phyloP scores from a whole-genome alignment of 1,139 yeast genomes.

The Geotrichum siamense region DNA sequence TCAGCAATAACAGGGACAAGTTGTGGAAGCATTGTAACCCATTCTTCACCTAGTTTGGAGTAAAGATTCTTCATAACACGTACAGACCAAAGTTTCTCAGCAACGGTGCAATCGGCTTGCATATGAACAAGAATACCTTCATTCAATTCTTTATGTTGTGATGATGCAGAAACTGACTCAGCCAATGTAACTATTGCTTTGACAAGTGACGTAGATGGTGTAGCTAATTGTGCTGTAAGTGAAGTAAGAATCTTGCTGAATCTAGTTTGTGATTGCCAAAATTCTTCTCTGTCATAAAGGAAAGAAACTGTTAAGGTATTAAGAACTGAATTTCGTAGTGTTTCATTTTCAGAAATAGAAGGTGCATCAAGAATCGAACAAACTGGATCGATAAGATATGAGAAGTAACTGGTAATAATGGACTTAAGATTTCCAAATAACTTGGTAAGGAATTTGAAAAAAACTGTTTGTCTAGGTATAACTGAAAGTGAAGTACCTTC shows the following conservation, averaged over 20 bases:
- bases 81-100: constrained; percentile 77
- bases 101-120: constrained; percentile 39
- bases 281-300: constrained; percentile 85
- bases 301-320: constrained; percentile 71
- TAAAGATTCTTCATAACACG: constrained; percentile 72
- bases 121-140: constrained; percentile 49
- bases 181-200: constrained; percentile 75
- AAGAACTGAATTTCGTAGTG: constrained; percentile 61
- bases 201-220: constrained; percentile 44
- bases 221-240: constrained; percentile 53
- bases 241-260: constrained; percentile 63
- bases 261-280: constrained; percentile 85
- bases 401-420: constrained; percentile 79
- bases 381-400: constrained; percentile 74
- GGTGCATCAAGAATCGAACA: constrained; percentile 41
- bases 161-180: constrained; percentile 62
- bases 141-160: constrained; percentile 66
- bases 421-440: constrained; percentile 78
- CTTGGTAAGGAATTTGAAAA: constrained; percentile 80
- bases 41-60: constrained; percentile 89
- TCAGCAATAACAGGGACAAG: constrained; percentile 94
- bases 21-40: constrained; percentile 88
- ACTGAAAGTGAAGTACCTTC: constrained; percentile 45
- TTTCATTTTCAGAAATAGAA: constrained; percentile 32
- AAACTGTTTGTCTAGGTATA: constrained; percentile 41